Evolutionary conservation across 768 basidiomycete genomes (phyloP), one percentile per base, ranked within the genome.

Genomic region (Russula dissimulans): DNA sequence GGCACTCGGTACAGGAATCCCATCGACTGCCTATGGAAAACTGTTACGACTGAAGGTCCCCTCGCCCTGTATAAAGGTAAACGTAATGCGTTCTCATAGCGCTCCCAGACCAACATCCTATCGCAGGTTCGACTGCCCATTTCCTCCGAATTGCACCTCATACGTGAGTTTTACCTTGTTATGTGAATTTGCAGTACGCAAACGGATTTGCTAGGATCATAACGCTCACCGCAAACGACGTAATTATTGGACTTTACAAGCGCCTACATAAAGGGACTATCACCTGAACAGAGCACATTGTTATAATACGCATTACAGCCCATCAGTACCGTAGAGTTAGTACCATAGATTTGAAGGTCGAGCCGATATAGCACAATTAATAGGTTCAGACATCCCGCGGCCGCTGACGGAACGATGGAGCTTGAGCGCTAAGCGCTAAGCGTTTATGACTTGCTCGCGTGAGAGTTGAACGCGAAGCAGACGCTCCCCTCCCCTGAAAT

Each of bases 1-100:
- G 95, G 93, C 12, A 76, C 83, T 1, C 74, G 95, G 18, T 97
- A 98, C 74, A 89, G 81, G 71, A 94, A 89, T 69, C 95, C 95
- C 4, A 85, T 97, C 67, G 94, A 97, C 67, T 97, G 95, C 74
- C 76, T 99, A 52, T 95, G 89, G 91, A 97, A 97, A 78, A 99
- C 97, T 0, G 81, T 91, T 65, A 85, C 85, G 70, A 77, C 86
- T 0, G 97, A 99, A 74, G 97, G 97, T 36, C 73, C 93, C 10
- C 77, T 82, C 26, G 97, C 92, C n/a, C 91, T 88, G 89, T 99
- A 99, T 76, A 97, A 97, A 77, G 95, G 92, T 82, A 64, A 67
- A 63, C 41, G 12, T 22, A 10, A 12, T 31, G 31, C 7, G 32
- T 34, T n/a, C 14, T 36, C n/a, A 17, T 32, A 22, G 4, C 31